phyloP scores from a whole-genome alignment of 352 stramenopile genomes.

The Phytophthora multivora region DNA sequence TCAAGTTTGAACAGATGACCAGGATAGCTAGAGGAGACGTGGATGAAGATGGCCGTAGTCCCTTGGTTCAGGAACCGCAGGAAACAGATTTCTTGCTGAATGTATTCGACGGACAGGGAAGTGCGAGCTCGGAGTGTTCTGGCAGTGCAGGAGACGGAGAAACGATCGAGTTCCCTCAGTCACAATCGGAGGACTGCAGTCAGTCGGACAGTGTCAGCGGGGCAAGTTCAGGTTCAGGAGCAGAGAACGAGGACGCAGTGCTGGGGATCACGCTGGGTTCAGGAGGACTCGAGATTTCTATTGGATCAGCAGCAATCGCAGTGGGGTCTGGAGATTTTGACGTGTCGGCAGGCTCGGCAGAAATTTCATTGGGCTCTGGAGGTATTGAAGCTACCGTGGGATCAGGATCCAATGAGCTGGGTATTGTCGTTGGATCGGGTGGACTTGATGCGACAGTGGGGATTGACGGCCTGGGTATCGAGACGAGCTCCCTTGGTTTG shows the following conservation, averaged over 20 bases:
- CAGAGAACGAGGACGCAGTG: conserved; percentile 13
- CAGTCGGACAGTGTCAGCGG: conserved; percentile 16
- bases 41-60: conserved; percentile 12
- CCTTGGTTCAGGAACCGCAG: neutral
- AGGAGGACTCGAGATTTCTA: conserved; percentile 15
- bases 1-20: conserved; percentile 27
- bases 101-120: conserved; percentile 7
- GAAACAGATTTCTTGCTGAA: conserved; percentile 14
- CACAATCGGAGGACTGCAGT: conserved; percentile 22
- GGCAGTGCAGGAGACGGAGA: conserved; percentile 14
- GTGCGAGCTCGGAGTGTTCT: conserved; percentile 8
- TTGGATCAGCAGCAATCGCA: conserved; percentile 8
- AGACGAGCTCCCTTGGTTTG: conserved; percentile 4
- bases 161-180: conserved; percentile 21
- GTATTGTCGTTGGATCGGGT: conserved; percentile 14
- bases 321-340: conserved; percentile 2
- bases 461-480: conserved; percentile 4
- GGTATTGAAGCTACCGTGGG: conserved; percentile 16
- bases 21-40: conserved; percentile 23
- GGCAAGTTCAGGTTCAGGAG: conserved; percentile 10
- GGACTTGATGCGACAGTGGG: conserved; percentile 12
- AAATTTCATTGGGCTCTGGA: conserved; percentile 5
- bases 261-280: conserved; percentile 15
- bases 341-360: conserved; percentile 7
- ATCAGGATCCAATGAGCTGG: conserved; percentile 18